Conservation (phyloP, 75 land plant genomes). For the Adiantum capillusveneris region DNA sequence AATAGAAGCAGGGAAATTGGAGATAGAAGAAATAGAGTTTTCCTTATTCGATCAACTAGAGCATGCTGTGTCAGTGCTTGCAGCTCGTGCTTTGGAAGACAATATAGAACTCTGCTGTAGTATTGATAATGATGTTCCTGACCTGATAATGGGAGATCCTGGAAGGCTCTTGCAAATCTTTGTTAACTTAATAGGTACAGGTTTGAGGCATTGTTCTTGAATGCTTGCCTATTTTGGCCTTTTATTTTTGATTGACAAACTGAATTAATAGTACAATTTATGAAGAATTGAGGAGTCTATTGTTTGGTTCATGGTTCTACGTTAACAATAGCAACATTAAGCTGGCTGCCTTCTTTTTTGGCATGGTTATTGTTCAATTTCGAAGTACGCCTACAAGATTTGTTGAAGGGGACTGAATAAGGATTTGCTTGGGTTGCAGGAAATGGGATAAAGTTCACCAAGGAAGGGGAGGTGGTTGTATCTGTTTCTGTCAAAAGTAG, state of each 20-base stretch:
- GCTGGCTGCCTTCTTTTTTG: no score
- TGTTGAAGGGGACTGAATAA: no score
- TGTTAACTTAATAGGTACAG: conserved; percentile 6
- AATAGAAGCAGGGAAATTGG: conserved; percentile 25
- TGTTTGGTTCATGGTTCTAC: no score
- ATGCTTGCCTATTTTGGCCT: no score
- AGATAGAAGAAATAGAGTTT: conserved; percentile 16
- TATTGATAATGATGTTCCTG: conserved; percentile 15
- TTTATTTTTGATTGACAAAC: no score
- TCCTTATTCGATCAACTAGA: conserved; percentile 5
- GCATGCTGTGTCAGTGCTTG: conserved; percentile 13
- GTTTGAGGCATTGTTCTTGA: no score
- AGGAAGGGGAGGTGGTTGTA: conserved; percentile 30
- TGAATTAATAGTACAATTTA: no score
- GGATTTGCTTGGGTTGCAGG: no score
- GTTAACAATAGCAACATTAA: no score
- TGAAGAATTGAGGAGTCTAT: no score
- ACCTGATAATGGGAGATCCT: conserved; percentile 13
- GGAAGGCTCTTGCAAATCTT: conserved; percentile 24
- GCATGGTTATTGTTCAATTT: no score
- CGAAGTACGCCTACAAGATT: no score
- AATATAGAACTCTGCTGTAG: conserved; percentile 9
- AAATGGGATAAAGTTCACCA: conserved; percentile 30
- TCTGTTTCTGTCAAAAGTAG: conserved; percentile 21
- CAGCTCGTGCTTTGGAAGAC: conserved; percentile 15